Evolutionary conservation across 1,284 basidiomycete genomes (phyloP), one percentile per base, ranked within the genome.

Genomic region (Kwoniella shivajii): DNA sequence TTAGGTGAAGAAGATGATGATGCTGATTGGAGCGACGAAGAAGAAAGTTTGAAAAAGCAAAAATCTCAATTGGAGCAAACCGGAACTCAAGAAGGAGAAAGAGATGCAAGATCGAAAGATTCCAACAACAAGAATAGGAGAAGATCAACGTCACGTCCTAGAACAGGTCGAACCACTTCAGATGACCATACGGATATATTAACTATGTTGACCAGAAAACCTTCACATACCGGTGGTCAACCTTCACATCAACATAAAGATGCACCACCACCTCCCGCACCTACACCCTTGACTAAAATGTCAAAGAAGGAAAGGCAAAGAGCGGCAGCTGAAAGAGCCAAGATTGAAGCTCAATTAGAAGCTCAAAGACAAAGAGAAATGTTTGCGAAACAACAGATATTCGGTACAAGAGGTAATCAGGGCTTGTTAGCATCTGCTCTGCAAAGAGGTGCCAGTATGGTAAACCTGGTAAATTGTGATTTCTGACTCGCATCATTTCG

Each of bases 321-420:
- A 10, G 69, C 68, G 14, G 62, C 56, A 7, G 69, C 66, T 6
- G 73, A 73, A 42, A 34, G 69, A 44, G 70, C 65, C 3, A 59
- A 65, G 47, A 68, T 68, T 16, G 72, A 75, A 50, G 66, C 64
- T 6, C 63, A 72, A 45, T 57, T 69, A n/a, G 72, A 73, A 5
- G 73, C 72, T 2, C 70, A 72, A 54, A 61, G 67, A 42, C 68
- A 76, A 60, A 56, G 73, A 31, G 68, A 74, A 48, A 76, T 76
- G 75, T 76, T 76, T 59, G 71, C 75, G 6, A 76, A 76, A 50
- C 61, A 71, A 54, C 64, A 69, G 20, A 71, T 76, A 48, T 71
- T 74, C 43, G 66, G 66, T 1, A 56, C 20, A 34, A 24, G 44
- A 26, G 45, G 52, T 0, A 37, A 50, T 4, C 42, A 50, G 34